Base-by-base conservation (phyloP, 208 protist genomes). In the Vickermania ingenoplastis region DNA sequence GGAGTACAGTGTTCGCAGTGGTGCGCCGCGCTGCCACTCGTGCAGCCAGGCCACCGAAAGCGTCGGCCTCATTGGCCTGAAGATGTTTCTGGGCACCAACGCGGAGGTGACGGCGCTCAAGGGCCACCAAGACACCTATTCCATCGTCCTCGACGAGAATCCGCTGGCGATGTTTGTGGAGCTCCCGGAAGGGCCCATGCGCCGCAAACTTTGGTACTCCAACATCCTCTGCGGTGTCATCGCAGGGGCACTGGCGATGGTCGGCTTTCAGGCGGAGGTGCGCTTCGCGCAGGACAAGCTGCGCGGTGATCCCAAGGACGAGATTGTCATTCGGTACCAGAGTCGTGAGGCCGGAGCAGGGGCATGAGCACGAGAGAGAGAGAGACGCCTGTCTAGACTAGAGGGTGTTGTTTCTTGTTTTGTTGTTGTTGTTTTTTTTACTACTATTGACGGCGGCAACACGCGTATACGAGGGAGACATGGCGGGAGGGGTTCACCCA, bases 201-300 rank as follows among this genome's bases (percentile, higher is more conserved):
- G 74, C 41, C 65, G 91, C 41, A 64, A 67, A 45, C 77, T 99
- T 31, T 94, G 81, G 67, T 99, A 98, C 67, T 98, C 84, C 17
- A 99, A 99, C 72, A 67, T 99, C 14, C 73, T 99, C 17, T 98
- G 96, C 66, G 97, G 97, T 25, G 97, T 99, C 4, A 83, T 99
- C 3, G 68, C 85, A 11, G 97, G 97, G 14, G 94, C 95, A 27
- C 69, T 99, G 13, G 92, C 97, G 55, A 87, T 98, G 79, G 86
- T 98, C 1, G 81, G 88, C 14, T 90, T 95, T 61, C 67, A 89
- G 29, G 81, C 88, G 1, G 80, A 96, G 65, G 81, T 77, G 14
- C 53, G 65, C 26, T 97, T 95, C 69, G 74, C 85, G 23, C 75
- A 81, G 7, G 91, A 96, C 68, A 77, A 57, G 53, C 79, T 98